Base-by-base conservation (phyloP, 345 rosid genomes). In the Citrus cavaleriei region DNA sequence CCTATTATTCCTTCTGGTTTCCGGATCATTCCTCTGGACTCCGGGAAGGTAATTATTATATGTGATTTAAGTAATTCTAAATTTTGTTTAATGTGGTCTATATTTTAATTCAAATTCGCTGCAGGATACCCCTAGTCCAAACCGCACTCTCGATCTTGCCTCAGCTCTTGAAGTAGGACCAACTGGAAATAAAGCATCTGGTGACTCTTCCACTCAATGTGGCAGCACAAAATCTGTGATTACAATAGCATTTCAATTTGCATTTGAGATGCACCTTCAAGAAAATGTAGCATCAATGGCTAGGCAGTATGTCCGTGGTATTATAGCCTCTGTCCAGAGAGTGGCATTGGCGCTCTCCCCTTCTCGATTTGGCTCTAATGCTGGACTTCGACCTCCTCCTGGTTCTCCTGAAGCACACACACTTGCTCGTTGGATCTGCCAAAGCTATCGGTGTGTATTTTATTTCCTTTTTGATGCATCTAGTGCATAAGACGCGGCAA, bases 301-400 rank as follows among this genome's bases (percentile, higher is more conserved):
- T 72, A 89, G 98, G 38, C 98, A 95, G 74, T 95, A 95, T 57
- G 90, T 95, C 24, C 89, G 98, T 35, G 91, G 94, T 77, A 90
- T 95, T 77, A 95, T 95, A 65, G 90, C 95, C 0, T 92, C 99
- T 3, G 97, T 95, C 32, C 99, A 95, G 83, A 88, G 99, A 77
- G 99, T 95, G 27, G 99, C 99, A 12, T 85, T 95, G 79, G 99
- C 99, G 3, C 95, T 95, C 7, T 95, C 97, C 19, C 98, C 99
- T 78, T 85, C 97, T 62, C 80, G 86, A 77, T 84, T 87, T 64
- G 93, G 97, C 68, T 85, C 90, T 68, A 84, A 78, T 12, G 84
- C 88, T 2, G 91, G 92, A 61, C 79, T 93, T 27, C 87, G 89
- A 61, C 84, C 93, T 19, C 93, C 95, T 37, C 95, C 93, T 0